Percentiles rank a stretch among this genome's conserved stretches.
phyloP scores from a whole-genome alignment of 2,329 filamentous ascomycete species.

The Geoglossum cookeanum region DNA sequence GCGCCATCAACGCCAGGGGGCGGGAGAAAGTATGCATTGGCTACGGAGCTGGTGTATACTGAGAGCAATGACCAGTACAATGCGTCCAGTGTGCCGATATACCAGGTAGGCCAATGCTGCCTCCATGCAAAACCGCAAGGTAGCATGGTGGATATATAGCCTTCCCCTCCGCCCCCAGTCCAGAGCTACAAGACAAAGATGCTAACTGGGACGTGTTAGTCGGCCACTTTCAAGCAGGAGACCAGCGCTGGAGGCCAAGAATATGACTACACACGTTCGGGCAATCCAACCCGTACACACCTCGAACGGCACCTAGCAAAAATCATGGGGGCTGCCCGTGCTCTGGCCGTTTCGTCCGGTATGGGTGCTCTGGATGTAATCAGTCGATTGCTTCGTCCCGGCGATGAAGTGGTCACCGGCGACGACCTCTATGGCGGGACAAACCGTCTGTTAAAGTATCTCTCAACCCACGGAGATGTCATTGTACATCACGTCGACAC shows the following conservation, averaged over 20 bases:
- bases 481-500: slow-evolving; percentile 94
- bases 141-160: not conserved
- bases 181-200: not conserved
- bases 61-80: slow-evolving; percentile 96
- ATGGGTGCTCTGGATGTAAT: slow-evolving; percentile 98
- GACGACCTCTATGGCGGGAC: slow-evolving; percentile 95
- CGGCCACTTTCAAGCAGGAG: slow-evolving; percentile 91
- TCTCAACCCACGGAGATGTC: slow-evolving; percentile 77
- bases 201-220: slow-evolving; percentile 26
- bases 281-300: slow-evolving; percentile 90
- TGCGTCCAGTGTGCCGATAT: slow-evolving; percentile 88
- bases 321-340: slow-evolving; percentile 90
- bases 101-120: slow-evolving; percentile 40
- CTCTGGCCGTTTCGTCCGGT: slow-evolving; percentile 82
- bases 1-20: slow-evolving; percentile 78
- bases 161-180: not conserved
- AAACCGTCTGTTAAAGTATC: slow-evolving; percentile 79
- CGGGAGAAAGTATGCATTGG: slow-evolving; percentile 77
- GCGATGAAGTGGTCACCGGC: slow-evolving; percentile 92
- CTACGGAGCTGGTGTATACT: slow-evolving; percentile 91
- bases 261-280: slow-evolving; percentile 96
- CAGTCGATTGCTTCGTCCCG: slow-evolving; percentile 70
- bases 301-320: slow-evolving; percentile 93
- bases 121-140: not conserved
- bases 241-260: slow-evolving; percentile 64